Conservation (phyloP, 768 basidiomycete species). For the Thelephora ganbajun region DNA sequence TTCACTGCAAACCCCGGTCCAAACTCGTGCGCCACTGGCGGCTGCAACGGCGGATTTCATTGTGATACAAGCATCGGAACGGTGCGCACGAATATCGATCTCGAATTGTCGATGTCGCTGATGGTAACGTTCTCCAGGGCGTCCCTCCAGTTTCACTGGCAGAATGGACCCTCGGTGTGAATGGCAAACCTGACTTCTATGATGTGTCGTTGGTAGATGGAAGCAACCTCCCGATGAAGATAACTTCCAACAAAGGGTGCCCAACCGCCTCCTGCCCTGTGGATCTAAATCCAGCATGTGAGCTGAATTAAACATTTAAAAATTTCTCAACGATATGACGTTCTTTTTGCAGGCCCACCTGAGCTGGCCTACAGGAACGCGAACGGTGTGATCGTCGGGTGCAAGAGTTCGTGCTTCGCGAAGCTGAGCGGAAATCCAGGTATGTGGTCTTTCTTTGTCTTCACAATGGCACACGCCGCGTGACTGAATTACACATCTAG, state of each 20-base stretch:
- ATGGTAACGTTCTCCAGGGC: slow-evolving; percentile 10
- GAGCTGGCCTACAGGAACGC: slow-evolving; percentile 10
- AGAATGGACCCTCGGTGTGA: slow-evolving; percentile 20
- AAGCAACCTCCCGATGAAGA: slow-evolving; percentile 42
- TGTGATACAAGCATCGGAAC: slow-evolving; percentile 24
- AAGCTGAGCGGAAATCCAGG: slow-evolving; percentile 22
- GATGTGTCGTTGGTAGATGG: slow-evolving; percentile 20
- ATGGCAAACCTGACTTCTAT: slow-evolving; percentile 17
- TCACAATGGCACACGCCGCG: neutral
- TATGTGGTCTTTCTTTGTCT: slow-evolving; percentile 1
- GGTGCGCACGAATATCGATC: slow-evolving; percentile 9
- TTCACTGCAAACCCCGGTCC: slow-evolving; percentile 21
- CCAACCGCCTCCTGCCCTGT: slow-evolving; percentile 42
- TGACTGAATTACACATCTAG: slow-evolving; percentile 11
- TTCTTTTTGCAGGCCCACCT: slow-evolving; percentile 15
- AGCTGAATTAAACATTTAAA: slow-evolving; percentile 2
- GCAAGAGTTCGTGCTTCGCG: slow-evolving; percentile 28
- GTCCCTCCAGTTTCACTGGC: slow-evolving; percentile 22
- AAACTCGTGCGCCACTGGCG: slow-evolving; percentile 23
- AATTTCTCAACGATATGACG: neutral
- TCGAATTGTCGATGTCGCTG: neutral
- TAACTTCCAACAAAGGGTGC: slow-evolving; percentile 43
- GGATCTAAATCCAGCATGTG: slow-evolving; percentile 47
- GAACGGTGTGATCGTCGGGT: slow-evolving; percentile 25
- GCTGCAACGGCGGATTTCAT: slow-evolving; percentile 25